Conservation (phyloP, 495 filamentous ascomycete species). For the Stereocaulon alpinum region DNA sequence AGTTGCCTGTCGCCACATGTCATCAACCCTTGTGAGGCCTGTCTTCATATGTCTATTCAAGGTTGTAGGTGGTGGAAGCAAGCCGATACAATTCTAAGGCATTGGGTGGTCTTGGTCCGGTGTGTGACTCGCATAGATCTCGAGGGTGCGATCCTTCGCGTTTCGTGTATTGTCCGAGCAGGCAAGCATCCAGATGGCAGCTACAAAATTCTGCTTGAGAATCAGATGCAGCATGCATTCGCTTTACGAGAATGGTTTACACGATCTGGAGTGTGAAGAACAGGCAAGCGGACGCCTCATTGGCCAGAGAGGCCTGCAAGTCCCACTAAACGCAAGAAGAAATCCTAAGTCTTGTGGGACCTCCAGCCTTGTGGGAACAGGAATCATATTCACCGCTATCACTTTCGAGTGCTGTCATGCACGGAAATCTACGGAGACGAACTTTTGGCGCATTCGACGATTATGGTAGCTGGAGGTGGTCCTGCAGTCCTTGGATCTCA, state of each 20-base stretch:
- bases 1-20: background rate
- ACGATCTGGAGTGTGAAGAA: conserved; percentile 31
- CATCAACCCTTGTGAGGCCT: conserved; percentile 5
- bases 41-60: conserved; percentile 1
- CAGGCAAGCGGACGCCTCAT: conserved; percentile 25
- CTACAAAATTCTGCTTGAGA: background rate
- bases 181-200: background rate
- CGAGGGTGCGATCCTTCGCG: background rate
- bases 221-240: background rate
- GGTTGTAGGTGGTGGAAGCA: conserved; percentile 5
- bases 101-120: conserved; percentile 6
- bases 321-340: no score
- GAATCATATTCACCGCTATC: no score
- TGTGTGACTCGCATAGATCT: conserved; percentile 4
- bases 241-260: conserved; percentile 20
- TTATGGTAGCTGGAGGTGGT: no score
- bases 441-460: no score
- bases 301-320: conserved; percentile 25
- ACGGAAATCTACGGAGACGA: no score
- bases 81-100: conserved; percentile 9
- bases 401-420: no score
- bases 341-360: no score
- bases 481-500: no score
- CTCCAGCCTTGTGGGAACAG: no score
- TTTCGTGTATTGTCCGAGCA: background rate